Percentiles rank a stretch among this genome's conserved stretches.
phyloP scores from a whole-genome alignment of 768 basidiomycete species.

The Russula vinacea region DNA sequence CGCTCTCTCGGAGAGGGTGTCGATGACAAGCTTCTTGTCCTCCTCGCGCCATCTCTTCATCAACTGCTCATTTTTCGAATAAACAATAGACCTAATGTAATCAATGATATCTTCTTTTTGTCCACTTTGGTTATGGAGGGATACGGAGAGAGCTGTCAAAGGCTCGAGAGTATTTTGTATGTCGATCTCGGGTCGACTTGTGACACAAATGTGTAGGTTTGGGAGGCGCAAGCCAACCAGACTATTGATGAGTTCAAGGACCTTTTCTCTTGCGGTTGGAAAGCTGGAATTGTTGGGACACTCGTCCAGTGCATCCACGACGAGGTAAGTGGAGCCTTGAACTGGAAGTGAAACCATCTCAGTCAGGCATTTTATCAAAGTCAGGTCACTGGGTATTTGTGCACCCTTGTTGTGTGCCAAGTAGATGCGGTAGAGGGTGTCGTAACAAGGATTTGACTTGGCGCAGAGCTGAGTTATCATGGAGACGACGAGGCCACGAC shows the following conservation, averaged over 20 bases:
- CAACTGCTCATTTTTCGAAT: not conserved
- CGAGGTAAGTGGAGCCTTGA: not conserved
- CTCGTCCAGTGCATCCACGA: not conserved
- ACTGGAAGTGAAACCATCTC: not conserved
- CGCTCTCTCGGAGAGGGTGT: not conserved
- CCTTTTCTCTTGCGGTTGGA: too few species aligned
- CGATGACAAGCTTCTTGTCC: not conserved
- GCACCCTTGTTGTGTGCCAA: not conserved
- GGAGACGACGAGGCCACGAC: not conserved
- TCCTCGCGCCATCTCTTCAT: not conserved
- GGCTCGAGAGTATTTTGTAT: not conserved
- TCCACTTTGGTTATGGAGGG: too few species aligned
- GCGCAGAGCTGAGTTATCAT: not conserved
- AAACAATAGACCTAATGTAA: not conserved
- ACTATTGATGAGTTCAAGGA: too few species aligned
- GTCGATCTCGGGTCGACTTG: not conserved
- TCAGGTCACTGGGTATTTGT: not conserved
- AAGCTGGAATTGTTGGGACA: too few species aligned
- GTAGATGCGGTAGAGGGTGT: not conserved
- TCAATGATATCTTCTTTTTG: too few species aligned
- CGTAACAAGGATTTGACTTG: not conserved
- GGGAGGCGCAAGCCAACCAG: too few species aligned
- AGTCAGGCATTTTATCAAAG: not conserved
- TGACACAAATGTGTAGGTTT: too few species aligned
- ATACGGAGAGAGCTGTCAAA: not conserved